These are phyloP conservation scores for Phytophthora tentaculata DNA, from an alignment of 352 stramenopile genomes.

Conservation along the genomic window DNA sequence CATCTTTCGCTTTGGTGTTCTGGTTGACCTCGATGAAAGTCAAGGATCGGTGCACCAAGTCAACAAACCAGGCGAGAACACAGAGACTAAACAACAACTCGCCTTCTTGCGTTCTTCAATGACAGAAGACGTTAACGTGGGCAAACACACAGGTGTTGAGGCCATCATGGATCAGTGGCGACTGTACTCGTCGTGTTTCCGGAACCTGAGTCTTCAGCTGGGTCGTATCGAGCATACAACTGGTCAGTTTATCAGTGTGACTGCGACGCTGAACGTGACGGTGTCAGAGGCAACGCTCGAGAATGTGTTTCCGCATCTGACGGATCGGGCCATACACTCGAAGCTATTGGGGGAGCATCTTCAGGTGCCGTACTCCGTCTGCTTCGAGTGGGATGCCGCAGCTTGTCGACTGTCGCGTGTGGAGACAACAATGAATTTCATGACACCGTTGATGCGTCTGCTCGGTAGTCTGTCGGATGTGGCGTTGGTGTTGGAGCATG, in stretches of 20 bases:
- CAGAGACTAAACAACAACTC: neutral
- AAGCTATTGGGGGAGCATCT: conserved; percentile 18
- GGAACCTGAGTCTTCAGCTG: neutral
- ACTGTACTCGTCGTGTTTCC: neutral
- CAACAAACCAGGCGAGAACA: neutral
- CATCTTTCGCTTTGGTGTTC: neutral
- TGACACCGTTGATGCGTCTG: conserved; percentile 7
- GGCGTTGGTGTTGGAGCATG: conserved; percentile 15
- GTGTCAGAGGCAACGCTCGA: neutral
- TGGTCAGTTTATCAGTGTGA: conserved; percentile 19
- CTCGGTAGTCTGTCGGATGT: conserved; percentile 10
- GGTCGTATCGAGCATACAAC: neutral
- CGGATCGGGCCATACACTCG: neutral
- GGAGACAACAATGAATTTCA: conserved; percentile 16
- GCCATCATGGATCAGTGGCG: neutral
- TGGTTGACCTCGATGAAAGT: neutral
- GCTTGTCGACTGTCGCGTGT: conserved; percentile 5
- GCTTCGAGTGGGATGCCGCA: conserved; percentile 18
- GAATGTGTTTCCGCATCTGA: neutral
- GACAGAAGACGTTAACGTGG: neutral
- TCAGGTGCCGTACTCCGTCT: conserved; percentile 7
- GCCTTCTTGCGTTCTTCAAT: conserved; percentile 3
- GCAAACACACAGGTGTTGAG: neutral
- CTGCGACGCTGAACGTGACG: neutral
- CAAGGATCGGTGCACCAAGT: neutral